Conservation (phyloP, 495 filamentous ascomycete genomes). For the Aspergillus leporis region DNA sequence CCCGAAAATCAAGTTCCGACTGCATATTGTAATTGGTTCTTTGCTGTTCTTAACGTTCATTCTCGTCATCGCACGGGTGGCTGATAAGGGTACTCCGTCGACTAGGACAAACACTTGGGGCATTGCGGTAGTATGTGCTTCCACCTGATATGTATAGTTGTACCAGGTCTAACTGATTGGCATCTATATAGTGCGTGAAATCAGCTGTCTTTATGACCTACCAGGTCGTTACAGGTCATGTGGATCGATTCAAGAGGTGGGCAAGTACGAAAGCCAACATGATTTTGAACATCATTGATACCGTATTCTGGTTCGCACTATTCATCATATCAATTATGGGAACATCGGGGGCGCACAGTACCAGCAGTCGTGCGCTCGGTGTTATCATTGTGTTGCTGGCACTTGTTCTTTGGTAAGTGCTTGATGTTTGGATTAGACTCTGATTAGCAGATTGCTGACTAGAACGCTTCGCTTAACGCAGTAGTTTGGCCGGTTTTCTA, state of each 20-base stretch:
- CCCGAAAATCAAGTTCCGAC: conserved; percentile 11
- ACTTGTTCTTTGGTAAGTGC: conserved; percentile 23
- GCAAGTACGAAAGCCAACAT: conserved; percentile 32
- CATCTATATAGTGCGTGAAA: conserved; percentile 28
- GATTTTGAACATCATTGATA: conserved; percentile 32
- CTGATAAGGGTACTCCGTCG: conserved; percentile 22
- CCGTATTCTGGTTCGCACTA: conserved; percentile 36
- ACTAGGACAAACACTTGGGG: conserved; percentile 29
- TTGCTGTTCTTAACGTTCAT: conserved; percentile 23
- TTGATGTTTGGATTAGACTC: not conserved
- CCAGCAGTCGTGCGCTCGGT: conserved; percentile 24
- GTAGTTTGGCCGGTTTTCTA: conserved; percentile 13
- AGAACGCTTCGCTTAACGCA: not conserved
- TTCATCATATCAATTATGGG: conserved; percentile 27
- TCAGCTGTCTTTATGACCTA: conserved; percentile 35
- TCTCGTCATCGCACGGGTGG: conserved; percentile 24
- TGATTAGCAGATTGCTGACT: not conserved
- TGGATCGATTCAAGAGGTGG: conserved; percentile 27
- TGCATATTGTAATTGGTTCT: conserved; percentile 24
- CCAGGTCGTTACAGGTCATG: conserved; percentile 29
- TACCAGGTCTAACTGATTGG: not conserved
- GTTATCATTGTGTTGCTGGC: conserved; percentile 21
- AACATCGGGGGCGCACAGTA: conserved; percentile 9
- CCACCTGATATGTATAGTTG: not conserved
- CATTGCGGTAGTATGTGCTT: conserved; percentile 27